Base-by-base conservation (phyloP, 2,329 filamentous ascomycete genomes). In the Aureobasidium sp. region DNA sequence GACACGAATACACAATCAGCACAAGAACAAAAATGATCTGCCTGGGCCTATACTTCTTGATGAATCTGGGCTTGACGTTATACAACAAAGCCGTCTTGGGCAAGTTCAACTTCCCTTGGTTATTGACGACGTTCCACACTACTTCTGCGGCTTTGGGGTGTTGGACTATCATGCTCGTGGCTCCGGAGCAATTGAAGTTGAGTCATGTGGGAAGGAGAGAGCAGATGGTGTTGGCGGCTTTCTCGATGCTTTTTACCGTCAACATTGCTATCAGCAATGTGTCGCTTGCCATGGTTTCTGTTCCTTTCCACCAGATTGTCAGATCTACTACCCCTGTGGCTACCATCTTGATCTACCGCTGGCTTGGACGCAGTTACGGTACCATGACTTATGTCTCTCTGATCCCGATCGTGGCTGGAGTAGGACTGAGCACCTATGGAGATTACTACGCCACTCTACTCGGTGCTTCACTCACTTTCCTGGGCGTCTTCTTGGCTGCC, bases 271-370 rank as follows among this genome's bases (percentile, higher is more conserved):
- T 85, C 47, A 84, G 81, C 25, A 86, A 86, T 71, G 76, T 85
- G 21, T 85, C 83, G 25, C 76, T 86, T 75, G 45, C 57, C 10
- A 69, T 84, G 78, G 83, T 84, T 37, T 86, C 84, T 0, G 81
- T 86, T 15, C 81, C 84, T 2, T 86, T 86, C 71, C 85, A 86
- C 71, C 84, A 86, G 70, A 83, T 85, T 62, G 80, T 86, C 72
- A 80, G 84, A 64, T 84, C 83, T 63, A 82, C 83, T 21, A 82
- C 79, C 62, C 84, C 84, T 32, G 78, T 86, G 67, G 83, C 86
- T 70, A 85, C 84, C 53, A 81, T 86, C 61, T 70, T 83, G 64
- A 84, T 86, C 69, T 85, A 83, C 75, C 80, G 81, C 54, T 68
- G 82, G 53, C 77, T 78, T 68, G 71, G 75, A 63, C 79, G 82